Conservation (phyloP, 225 moss, liverwort and hornwort genomes). For the Physcomitrellopsis africana region DNA sequence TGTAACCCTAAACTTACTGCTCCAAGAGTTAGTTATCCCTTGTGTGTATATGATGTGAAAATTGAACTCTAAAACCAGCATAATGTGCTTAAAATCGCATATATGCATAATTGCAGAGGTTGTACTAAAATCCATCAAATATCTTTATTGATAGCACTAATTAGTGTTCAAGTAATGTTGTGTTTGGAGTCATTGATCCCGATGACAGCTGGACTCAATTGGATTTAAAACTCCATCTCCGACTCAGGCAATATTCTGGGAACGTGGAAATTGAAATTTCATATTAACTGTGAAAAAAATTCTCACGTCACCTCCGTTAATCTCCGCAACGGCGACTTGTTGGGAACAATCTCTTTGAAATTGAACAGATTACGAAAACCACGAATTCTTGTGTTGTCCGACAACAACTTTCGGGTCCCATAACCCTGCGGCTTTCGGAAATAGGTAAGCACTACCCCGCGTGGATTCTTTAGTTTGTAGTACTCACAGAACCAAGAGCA, state of each 20-base stretch:
- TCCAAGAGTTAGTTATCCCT: too few species aligned
- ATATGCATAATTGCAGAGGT: too few species aligned
- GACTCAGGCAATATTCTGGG: slow-evolving; percentile 39
- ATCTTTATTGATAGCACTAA: too few species aligned
- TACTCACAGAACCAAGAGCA: not conserved
- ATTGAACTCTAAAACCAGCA: too few species aligned
- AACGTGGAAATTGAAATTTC: slow-evolving; percentile 46
- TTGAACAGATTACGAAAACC: slow-evolving; percentile 42
- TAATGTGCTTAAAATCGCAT: too few species aligned
- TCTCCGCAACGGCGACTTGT: slow-evolving; percentile 48
- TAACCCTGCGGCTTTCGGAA: slow-evolving; percentile 51
- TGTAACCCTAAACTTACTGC: too few species aligned
- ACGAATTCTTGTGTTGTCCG: slow-evolving; percentile 25
- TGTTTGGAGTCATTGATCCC: too few species aligned
- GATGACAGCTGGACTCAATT: slow-evolving; percentile 39
- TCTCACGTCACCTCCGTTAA: slow-evolving; percentile 46
- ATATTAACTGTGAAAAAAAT: slow-evolving; percentile 47
- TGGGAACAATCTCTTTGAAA: slow-evolving; percentile 57
- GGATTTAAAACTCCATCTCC: slow-evolving; percentile 38
- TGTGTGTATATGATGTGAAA: too few species aligned
- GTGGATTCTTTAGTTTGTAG: not conserved
- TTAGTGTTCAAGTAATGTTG: too few species aligned
- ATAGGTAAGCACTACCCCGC: slow-evolving; percentile 38
- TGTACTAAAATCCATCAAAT: too few species aligned
- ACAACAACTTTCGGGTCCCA: slow-evolving; percentile 48